Evolutionary conservation across 2,329 filamentous ascomycete species (phyloP), one percentile per base, ranked within the genome.

Genomic region (Paecilomyces sp.): DNA sequence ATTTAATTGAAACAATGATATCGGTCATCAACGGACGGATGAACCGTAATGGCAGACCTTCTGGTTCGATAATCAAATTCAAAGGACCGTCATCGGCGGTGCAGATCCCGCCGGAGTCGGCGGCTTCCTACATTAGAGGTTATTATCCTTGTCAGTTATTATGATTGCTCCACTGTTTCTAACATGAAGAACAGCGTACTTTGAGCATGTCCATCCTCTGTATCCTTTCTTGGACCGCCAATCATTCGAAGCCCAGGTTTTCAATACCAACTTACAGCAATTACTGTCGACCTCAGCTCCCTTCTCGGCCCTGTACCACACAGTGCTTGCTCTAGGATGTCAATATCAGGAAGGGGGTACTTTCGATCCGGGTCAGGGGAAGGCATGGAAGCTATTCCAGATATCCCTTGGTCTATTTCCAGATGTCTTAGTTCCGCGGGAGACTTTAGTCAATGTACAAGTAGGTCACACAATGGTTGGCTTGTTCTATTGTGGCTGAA

Each of bases 201-300:
- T 79, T 58, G 65, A 73, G 1, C 67, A 72, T 9, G 63, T 76
- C 1, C 76, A 79, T 59, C 72, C 72, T 0, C 50, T 76, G 0
- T 75, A 77, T 59, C 76, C 78, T 0, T 78, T 79, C 58, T 67
- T 80, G 1, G 73, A 78, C 54, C 69, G 67, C 33, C 55, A 61
- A 15, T 56, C 64, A 3, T 79, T 80, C 57, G 72, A 78, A 60
- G 59, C 66, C 0, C 67, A 69, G 18, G 70, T 69, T 6, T 62
- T 65, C 8, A 67, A 64, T 31, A 58, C 68, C 3, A 58, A 72
- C 13, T 67, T 75, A 3, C 60, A 61, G 4, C 58, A 66, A 4
- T 55, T 64, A 3, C 63, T 76, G 1, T 56, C 64, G 7, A 64
- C 59, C 0, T 73, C 68, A 58, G 68, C 70, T 41, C 65, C 72